Evolutionary conservation across 805 yeast species (phyloP).

Genomic region (Blastobotrys terrestris): DNA sequence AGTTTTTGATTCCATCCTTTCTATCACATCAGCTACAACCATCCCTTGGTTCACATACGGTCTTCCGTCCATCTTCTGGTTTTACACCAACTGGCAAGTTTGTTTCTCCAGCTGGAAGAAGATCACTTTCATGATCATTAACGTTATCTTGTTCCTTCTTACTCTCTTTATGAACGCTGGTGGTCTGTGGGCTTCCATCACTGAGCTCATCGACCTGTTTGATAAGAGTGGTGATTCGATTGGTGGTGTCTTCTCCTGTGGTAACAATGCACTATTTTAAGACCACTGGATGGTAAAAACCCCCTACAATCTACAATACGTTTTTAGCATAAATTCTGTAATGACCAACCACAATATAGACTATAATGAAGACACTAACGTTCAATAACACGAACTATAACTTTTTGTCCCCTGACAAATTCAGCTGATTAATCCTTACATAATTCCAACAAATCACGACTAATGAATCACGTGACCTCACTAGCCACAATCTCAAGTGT

Average conservation of each 20-base stretch:
- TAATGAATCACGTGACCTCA: neutral
- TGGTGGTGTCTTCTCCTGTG: neutral
- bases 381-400: too few relatives aligned
- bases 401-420: too few relatives aligned
- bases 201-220: neutral
- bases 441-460: too few relatives aligned
- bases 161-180: neutral
- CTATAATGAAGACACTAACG: too few relatives aligned
- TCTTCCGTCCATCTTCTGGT: neutral
- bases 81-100: neutral
- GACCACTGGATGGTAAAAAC: too few relatives aligned
- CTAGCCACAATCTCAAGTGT: neutral
- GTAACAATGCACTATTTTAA: neutral
- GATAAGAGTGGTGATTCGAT: neutral
- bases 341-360: too few relatives aligned
- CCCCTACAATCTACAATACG: too few relatives aligned
- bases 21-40: slow-evolving; percentile 46
- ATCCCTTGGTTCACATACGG: neutral
- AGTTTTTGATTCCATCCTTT: slow-evolving; percentile 50
- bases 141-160: neutral
- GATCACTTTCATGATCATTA: neutral
- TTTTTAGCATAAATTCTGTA: too few relatives aligned
- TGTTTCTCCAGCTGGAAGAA: neutral
- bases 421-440: too few relatives aligned
- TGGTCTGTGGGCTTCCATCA: neutral